Conservation (phyloP, 352 stramenopile genomes). For the Pythium dissimile region DNA sequence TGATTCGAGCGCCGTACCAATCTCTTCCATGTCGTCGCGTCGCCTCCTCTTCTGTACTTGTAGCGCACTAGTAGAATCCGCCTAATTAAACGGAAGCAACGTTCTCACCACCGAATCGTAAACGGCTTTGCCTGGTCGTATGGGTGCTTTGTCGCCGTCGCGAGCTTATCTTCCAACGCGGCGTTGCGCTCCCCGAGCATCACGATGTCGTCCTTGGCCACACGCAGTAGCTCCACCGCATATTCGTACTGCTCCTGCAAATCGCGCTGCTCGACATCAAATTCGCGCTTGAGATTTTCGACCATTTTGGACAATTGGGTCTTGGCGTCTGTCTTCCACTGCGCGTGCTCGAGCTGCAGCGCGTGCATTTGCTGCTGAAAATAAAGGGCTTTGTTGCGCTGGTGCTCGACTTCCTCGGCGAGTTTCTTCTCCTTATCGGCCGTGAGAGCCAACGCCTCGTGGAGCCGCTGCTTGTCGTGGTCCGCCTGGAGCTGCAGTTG, state of each 20-base stretch:
- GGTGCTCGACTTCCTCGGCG: conserved; percentile 61
- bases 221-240: conserved; percentile 42
- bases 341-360: conserved; percentile 49
- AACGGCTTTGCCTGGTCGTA: conserved; percentile 15
- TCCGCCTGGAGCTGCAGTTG: conserved; percentile 56
- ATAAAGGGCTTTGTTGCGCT: conserved; percentile 41
- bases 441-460: conserved; percentile 41
- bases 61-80: background rate
- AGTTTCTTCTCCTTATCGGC: conserved; percentile 80
- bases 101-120: conserved; percentile 13
- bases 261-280: conserved; percentile 38
- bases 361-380: conserved; percentile 60
- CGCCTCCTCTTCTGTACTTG: background rate
- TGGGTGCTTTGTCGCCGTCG: background rate
- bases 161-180: conserved; percentile 41
- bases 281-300: conserved; percentile 47
- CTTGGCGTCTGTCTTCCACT: conserved; percentile 51
- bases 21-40: background rate
- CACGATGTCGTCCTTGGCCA: conserved; percentile 65
- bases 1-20: too few species aligned
- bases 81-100: background rate
- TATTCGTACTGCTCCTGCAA: conserved; percentile 54
- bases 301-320: conserved; percentile 46
- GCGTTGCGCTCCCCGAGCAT: conserved; percentile 48
- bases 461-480: conserved; percentile 51